Base-by-base conservation (phyloP, 2,329 filamentous ascomycete species). In the Clarireedia paspali region DNA sequence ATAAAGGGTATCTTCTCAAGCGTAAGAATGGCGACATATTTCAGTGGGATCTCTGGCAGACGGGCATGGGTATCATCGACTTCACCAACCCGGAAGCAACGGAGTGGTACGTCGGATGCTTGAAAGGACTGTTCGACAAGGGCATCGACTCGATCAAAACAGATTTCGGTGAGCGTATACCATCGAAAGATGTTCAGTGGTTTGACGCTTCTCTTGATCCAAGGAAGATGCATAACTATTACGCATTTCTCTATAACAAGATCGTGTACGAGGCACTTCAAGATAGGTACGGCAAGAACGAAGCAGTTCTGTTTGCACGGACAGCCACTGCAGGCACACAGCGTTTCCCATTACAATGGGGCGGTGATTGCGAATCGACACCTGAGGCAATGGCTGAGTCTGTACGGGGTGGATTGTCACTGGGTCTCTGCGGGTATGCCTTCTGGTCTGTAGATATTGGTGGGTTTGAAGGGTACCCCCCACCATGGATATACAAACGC, bases 41-140 rank as follows among this genome's bases (percentile, higher is more conserved):
- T 74, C 81, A 85, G 67, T 83, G 80, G 80, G 81, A 84, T 61
- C 70, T 82, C 14, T 84, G 82, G 82, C 81, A 84, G 63, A 79
- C 80, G 0, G 82, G 82, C 6, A 84, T 84, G 81, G 81, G 76
- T 0, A 70, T 84, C 1, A 73, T 84, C 1, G 82, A 84, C 61
- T 84, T 85, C 65, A 84, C 82, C 2, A 84, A 84, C 62, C 82
- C 81, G 0, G 76, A 73, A 9, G 82, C 82, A 1, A 73, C 74
- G 46, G 65, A 72, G 15, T 85, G 82, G 82, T 84, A 77, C 59
- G 70, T 72, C 6, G 64, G 60, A 1, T 79, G 81, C 58, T 68
- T 85, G 44, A 71, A 75, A 39, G 72, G 74, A 12, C 72, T 84
- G 0, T 80, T 83, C 63, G 77, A 82, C 50, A 76, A 78, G 58